Conservation (phyloP, 108 stramenopile genomes). For the Pinguiococcus pyrenoidosus region DNA sequence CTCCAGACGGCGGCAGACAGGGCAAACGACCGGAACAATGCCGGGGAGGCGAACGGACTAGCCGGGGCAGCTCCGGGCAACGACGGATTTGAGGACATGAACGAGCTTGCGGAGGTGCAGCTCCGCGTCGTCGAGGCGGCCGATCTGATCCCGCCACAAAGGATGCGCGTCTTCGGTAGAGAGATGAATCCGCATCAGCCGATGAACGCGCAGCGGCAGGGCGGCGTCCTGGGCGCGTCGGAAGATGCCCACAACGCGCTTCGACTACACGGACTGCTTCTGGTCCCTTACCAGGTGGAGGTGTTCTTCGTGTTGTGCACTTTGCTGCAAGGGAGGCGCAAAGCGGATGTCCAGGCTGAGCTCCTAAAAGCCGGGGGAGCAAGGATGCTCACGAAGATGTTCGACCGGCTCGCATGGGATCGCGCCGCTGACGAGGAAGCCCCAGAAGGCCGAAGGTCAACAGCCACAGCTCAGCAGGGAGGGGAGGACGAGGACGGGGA, state of each 20-base stretch:
- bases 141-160: no score
- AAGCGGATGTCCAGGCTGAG: constrained; percentile 49
- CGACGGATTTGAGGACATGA: no score
- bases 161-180: no score
- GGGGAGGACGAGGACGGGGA: background rate
- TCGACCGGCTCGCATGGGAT: constrained; percentile 56
- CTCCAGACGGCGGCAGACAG: no score
- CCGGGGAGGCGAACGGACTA: no score
- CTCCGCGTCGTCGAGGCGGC: no score
- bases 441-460: constrained; percentile 2
- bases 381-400: constrained; percentile 55
- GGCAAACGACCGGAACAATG: no score
- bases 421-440: background rate
- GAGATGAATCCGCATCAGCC: no score
- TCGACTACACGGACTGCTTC: constrained; percentile 51
- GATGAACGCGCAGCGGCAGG: no score
- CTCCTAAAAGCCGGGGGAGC: constrained; percentile 28
- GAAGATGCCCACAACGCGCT: constrained; percentile 47
- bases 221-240: background rate
- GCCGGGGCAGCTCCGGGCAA: no score
- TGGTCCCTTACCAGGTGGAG: constrained; percentile 58
- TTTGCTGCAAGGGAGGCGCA: constrained; percentile 57
- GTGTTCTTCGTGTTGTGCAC: constrained; percentile 69
- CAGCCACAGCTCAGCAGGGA: background rate
- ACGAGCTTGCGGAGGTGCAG: no score